Conservation (phyloP, 768 basidiomycete genomes). For the Suillus sp. region DNA sequence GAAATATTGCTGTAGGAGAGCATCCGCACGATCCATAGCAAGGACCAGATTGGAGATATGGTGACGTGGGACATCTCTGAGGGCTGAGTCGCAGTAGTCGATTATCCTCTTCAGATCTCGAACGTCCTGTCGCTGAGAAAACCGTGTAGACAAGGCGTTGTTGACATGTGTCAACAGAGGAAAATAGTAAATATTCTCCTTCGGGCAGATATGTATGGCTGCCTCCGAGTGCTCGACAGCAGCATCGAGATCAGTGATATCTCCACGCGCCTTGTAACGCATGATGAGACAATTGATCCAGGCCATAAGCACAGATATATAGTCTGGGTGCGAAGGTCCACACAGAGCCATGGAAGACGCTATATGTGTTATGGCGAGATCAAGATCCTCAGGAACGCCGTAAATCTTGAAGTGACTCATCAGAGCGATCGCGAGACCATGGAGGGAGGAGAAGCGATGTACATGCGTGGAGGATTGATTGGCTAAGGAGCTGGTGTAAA, state of each 20-base stretch:
- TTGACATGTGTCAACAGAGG: neutral
- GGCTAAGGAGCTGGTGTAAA: constrained; percentile 19
- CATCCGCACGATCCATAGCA: constrained; percentile 20
- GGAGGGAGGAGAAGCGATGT: constrained; percentile 18
- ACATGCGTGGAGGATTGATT: constrained; percentile 18
- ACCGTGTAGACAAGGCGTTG: constrained; percentile 11
- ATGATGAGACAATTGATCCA: constrained; percentile 15
- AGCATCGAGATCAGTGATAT: constrained; percentile 19
- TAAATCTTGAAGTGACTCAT: constrained; percentile 15
- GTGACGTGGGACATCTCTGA: constrained; percentile 10
- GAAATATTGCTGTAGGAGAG: constrained; percentile 19
- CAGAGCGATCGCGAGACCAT: constrained; percentile 16
- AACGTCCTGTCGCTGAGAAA: constrained; percentile 11
- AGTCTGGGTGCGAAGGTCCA: constrained; percentile 11
- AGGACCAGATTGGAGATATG: neutral
- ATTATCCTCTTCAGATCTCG: constrained; percentile 25
- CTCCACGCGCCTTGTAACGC: constrained; percentile 21
- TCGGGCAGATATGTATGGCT: constrained; percentile 17
- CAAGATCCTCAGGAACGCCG: constrained; percentile 18
- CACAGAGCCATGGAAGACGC: constrained; percentile 20
- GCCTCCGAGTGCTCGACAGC: constrained; percentile 22
- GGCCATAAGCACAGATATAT: neutral
- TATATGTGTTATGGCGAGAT: constrained; percentile 21
- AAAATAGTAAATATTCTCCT: neutral
- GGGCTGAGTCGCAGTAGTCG: constrained; percentile 23